phyloP scores from a whole-genome alignment of 129 eudicot genomes.

The Chrysanthemum lavandulifolium region DNA sequence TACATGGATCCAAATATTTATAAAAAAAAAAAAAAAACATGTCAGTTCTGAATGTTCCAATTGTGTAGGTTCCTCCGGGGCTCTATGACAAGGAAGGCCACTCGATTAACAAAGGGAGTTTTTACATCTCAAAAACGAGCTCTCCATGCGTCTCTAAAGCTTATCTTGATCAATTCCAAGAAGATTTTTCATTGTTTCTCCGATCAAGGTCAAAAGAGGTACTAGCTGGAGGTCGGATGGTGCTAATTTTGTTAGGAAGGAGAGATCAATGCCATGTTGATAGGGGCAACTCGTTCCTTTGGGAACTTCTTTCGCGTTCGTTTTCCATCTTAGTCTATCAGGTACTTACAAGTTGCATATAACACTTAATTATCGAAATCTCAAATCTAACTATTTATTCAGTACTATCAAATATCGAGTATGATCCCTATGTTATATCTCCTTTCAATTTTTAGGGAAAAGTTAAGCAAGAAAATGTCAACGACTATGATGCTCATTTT shows the following conservation, averaged over 20 bases:
- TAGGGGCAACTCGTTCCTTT: constrained; percentile 67
- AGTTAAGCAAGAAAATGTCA: constrained; percentile 60
- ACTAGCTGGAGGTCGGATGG: constrained; percentile 63
- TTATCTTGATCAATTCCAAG: constrained; percentile 55
- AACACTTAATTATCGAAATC: neutral
- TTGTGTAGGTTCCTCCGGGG: constrained; percentile 62
- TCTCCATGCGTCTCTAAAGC: constrained; percentile 56
- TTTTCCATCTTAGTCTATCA: constrained; percentile 52
- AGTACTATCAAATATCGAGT: neutral
- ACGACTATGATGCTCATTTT: constrained; percentile 76
- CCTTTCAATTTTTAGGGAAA: constrained; percentile 46
- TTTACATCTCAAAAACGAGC: constrained; percentile 73
- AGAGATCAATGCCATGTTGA: constrained; percentile 54
- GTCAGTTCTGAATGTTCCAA: neutral
- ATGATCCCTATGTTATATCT: no score
- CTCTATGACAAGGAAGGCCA: constrained; percentile 57
- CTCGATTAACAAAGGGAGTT: constrained; percentile 61
- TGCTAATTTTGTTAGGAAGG: constrained; percentile 75
- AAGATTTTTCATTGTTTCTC: constrained; percentile 71
- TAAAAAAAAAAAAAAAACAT: neutral
- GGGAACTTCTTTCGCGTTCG: constrained; percentile 75
- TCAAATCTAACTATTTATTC: neutral
- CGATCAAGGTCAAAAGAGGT: constrained; percentile 70
- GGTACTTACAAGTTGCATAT: constrained; percentile 34
- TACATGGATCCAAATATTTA: neutral